These are phyloP conservation scores for Holtermannia corniformis DNA, from an alignment of 768 basidiomycete species.

Conservation along the genomic window DNA sequence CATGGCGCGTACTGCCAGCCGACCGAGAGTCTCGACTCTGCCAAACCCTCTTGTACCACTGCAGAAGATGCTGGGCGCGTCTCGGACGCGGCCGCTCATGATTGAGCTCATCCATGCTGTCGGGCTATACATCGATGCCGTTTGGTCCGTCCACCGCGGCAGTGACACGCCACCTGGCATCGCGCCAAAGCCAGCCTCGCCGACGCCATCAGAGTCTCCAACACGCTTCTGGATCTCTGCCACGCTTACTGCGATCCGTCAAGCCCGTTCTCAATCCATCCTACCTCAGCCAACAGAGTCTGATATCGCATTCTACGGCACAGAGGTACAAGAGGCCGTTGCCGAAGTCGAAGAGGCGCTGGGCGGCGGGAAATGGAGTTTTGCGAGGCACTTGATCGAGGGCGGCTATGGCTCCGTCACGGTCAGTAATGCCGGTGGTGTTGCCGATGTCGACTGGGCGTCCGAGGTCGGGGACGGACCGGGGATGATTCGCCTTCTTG, in stretches of 20 bases:
- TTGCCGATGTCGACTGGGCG: too few species aligned
- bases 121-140: slow-evolving; percentile 27
- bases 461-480: slow-evolving; percentile 14
- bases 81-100: slow-evolving; percentile 26
- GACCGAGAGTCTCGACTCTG: neutral
- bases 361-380: slow-evolving; percentile 24
- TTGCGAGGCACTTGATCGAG: slow-evolving; percentile 13
- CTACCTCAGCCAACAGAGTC: slow-evolving; percentile 1
- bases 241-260: neutral
- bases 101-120: slow-evolving; percentile 29
- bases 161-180: slow-evolving; percentile 22
- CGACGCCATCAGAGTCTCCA: neutral
- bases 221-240: neutral
- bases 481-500: slow-evolving; percentile 22
- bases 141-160: slow-evolving; percentile 17
- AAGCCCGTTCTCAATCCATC: slow-evolving; percentile 1
- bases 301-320: slow-evolving; percentile 22
- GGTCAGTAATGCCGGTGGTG: slow-evolving; percentile 13
- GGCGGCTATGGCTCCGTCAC: slow-evolving; percentile 22
- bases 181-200: neutral
- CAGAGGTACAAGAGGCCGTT: slow-evolving; percentile 21
- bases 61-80: slow-evolving; percentile 7
- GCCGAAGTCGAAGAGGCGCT: slow-evolving; percentile 29
- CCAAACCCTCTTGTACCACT: neutral
- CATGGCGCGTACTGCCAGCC: neutral